These are phyloP conservation scores for Delonix regia DNA, from an alignment of 306 rosid species.

Conservation along the genomic window DNA sequence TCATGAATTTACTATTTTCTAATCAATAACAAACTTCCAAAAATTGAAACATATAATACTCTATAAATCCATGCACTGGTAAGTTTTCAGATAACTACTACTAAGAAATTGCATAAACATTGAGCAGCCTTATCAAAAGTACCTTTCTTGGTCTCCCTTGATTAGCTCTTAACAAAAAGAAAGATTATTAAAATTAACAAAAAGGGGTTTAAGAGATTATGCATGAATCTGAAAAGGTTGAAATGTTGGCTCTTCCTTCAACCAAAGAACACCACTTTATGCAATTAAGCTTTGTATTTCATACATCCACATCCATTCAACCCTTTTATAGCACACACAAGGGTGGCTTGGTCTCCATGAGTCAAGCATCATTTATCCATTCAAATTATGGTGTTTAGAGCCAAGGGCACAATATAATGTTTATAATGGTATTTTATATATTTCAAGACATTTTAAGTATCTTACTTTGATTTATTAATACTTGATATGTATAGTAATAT, in stretches of 20 bases:
- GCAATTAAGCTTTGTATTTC: neutral
- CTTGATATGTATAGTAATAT: too few relatives aligned
- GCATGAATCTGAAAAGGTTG: too few relatives aligned
- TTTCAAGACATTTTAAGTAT: too few relatives aligned
- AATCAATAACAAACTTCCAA: too few relatives aligned
- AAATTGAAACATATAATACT: too few relatives aligned
- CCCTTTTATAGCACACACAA: neutral
- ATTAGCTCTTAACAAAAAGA: neutral
- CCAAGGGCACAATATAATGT: neutral
- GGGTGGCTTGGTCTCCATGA: neutral
- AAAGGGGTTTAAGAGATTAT: constrained; percentile 19
- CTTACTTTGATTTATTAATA: too few relatives aligned
- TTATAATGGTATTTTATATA: too few relatives aligned
- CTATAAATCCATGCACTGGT: neutral
- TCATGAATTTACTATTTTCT: too few relatives aligned
- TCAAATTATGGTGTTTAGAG: neutral
- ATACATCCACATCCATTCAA: too few relatives aligned
- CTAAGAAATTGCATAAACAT: too few relatives aligned
- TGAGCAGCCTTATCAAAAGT: neutral
- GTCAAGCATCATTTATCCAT: neutral
- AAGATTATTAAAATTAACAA: constrained; percentile 14
- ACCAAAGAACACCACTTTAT: constrained; percentile 31
- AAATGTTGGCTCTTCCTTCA: constrained; percentile 20
- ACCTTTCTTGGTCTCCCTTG: neutral
- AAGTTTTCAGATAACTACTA: neutral